A percentile compares a stretch with the other conserved stretches of the same genome.
These are phyloP conservation scores for Chaetomium cochliodes DNA, from an alignment of 495 filamentous ascomycete genomes.

Conservation along the genomic window DNA sequence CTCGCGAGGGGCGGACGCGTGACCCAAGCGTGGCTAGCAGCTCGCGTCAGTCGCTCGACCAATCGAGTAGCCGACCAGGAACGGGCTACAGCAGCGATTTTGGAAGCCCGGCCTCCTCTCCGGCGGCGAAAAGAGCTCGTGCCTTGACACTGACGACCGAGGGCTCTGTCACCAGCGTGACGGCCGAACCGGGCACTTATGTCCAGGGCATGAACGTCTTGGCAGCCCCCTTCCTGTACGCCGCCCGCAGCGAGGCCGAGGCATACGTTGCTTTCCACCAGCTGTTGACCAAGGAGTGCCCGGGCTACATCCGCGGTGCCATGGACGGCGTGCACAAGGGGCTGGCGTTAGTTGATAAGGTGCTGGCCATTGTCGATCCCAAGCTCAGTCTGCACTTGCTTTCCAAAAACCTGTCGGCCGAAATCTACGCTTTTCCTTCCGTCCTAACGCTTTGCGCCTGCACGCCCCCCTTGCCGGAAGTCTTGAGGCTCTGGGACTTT, in stretches of 20 bases:
- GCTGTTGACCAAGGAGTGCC: conserved; percentile 84
- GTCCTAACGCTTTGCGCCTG: conserved; percentile 94
- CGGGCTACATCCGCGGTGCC: conserved; percentile 88
- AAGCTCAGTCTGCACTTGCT: conserved; percentile 81
- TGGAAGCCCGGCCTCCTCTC: conserved; percentile 44
- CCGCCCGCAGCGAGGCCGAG: conserved; percentile 89
- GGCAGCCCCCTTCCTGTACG: conserved; percentile 95
- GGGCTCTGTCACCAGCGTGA: conserved; percentile 51
- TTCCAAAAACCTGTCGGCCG: conserved; percentile 80
- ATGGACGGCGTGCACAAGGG: conserved; percentile 98
- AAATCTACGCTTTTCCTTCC: conserved; percentile 96
- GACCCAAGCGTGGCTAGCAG: conserved; percentile 34
- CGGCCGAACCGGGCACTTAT: conserved; percentile 72
- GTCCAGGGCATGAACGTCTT: conserved; percentile 99
- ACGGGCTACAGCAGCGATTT: conserved; percentile 38
- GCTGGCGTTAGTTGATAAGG: conserved; percentile 83
- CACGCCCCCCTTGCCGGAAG: conserved; percentile 94
- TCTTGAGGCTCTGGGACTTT: conserved; percentile 96
- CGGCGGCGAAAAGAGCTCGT: conserved; percentile 51
- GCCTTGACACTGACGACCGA: conserved; percentile 58
- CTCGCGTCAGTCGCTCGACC: conserved; percentile 36
- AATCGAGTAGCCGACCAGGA: conserved; percentile 32
- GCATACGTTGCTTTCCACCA: conserved; percentile 88
- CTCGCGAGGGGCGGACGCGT: conserved; percentile 48
- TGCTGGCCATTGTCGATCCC: conserved; percentile 83